These are phyloP conservation scores for Eimeria brunetti DNA, from an alignment of 169 alveolate species.

Conservation along the genomic window DNA sequence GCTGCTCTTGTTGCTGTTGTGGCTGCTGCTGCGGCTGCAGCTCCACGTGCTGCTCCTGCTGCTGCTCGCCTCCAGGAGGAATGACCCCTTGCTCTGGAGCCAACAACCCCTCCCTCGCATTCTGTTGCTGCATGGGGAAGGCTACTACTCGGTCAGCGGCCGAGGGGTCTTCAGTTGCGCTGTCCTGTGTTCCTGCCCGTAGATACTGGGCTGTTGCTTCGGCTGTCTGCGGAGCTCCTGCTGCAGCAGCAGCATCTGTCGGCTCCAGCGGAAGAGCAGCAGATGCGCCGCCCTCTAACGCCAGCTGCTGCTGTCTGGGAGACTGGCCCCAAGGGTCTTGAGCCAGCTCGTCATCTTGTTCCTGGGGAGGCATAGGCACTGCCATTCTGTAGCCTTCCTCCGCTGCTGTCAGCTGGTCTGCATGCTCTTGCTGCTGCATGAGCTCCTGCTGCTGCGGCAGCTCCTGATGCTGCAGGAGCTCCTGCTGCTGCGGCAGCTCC, in stretches of 20 bases:
- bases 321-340: neutral
- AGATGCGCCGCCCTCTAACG: neutral
- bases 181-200: neutral
- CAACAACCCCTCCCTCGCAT: neutral
- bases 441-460: neutral
- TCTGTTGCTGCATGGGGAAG: neutral
- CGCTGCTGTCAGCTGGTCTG: neutral
- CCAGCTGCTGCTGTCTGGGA: neutral
- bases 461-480: neutral
- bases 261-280: constrained; percentile 6
- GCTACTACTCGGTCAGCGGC: neutral
- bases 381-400: constrained; percentile 10
- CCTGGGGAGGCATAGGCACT: neutral
- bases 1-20: neutral
- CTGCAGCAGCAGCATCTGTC: neutral
- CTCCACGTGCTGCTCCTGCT: constrained; percentile 18
- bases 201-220: neutral
- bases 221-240: neutral
- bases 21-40: no score
- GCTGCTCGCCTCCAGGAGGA: neutral
- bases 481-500: neutral
- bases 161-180: neutral
- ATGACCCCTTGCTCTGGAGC: neutral
- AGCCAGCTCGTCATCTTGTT: neutral
- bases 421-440: neutral